Evolutionary conservation across 2,329 filamentous ascomycete genomes (phyloP).

Genomic region (Colletotrichum sp.): DNA sequence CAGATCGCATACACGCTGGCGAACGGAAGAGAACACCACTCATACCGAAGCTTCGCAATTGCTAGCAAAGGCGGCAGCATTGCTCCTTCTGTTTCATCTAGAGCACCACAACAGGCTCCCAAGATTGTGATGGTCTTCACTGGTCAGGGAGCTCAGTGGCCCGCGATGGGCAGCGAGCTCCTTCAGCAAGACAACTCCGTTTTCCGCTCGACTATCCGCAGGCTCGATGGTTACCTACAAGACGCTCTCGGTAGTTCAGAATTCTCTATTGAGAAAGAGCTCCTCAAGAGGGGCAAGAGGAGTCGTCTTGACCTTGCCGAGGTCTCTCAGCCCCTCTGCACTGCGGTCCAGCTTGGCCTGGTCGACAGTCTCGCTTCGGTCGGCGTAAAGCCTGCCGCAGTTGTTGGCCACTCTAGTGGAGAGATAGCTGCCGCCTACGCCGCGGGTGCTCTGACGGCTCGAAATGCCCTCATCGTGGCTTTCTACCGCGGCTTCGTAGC

Average conservation of each 20-base stretch:
- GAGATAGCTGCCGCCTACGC: slow-evolving; percentile 51
- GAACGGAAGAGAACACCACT: slow-evolving; percentile 28
- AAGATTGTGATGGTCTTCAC: slow-evolving; percentile 13
- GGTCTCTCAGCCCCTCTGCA: slow-evolving; percentile 19
- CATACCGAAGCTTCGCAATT: slow-evolving; percentile 27
- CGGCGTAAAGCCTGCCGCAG: slow-evolving; percentile 33
- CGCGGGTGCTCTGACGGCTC: slow-evolving; percentile 34
- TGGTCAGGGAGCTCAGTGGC: slow-evolving; percentile 22
- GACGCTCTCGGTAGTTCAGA: background rate
- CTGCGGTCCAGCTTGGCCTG: slow-evolving; percentile 42
- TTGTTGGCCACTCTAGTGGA: slow-evolving; percentile 47
- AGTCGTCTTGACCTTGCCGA: slow-evolving; percentile 10
- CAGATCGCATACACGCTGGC: slow-evolving; percentile 35
- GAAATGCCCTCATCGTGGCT: slow-evolving; percentile 39
- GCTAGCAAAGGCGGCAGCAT: slow-evolving; percentile 3
- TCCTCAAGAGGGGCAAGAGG: background rate
- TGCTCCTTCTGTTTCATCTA: slow-evolving; percentile 21
- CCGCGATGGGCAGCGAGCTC: slow-evolving; percentile 14
- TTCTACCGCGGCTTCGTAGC: slow-evolving; percentile 39
- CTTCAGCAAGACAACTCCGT: background rate
- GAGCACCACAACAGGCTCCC: slow-evolving; percentile 29
- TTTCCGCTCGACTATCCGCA: slow-evolving; percentile 8
- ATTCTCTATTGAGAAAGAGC: slow-evolving; percentile 22
- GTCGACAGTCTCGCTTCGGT: slow-evolving; percentile 38
- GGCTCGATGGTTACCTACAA: slow-evolving; percentile 14